Evolutionary conservation across 371 early-diverging fungal species (phyloP), one percentile per base, ranked within the genome.

Genomic region (Batkoa obscura): DNA sequence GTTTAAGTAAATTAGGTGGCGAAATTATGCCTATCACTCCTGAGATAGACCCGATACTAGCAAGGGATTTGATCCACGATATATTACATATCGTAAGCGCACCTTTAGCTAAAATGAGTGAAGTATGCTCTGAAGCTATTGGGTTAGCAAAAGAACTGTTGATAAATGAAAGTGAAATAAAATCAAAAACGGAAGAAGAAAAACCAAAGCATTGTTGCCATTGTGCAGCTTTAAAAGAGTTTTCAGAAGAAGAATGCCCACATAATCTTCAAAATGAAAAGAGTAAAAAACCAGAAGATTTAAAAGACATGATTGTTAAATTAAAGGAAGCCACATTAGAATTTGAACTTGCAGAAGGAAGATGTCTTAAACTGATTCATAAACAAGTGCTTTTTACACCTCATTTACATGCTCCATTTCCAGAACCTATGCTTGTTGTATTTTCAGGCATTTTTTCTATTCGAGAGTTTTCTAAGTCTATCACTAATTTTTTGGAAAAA

Each of bases 391-490:
- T 55, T 10, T 39, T 42, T 38, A 39, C 41, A 3, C n/a, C 41
- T 23, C 55, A 55, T 31, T 17, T 31, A 32, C 43, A 42, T 33
- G 3, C 55, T 8, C 43, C 55, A 15, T 55, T 31, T 33, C 55
- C 55, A 23, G 55, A 55, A 32, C 55, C 55, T 3, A 42, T 55
- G 43, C 41, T 55, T 13, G 33, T 55, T n/a, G 55, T 55, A 32
- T 55, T 55, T n/a, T 42, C 43, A 9, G 55, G 55, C 3, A 9
- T 55, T 3, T 55, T 55, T 33, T 35, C 55, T 2, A 8, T 55
- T 15, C 41, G 55, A 6, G 55, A 55, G 33, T 39, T 43, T 43
- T 42, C 55, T 42, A 42, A 23, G 30, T 42, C 41, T 23, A 15
- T 38, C 32, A 15, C 13, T 2, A 55, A 35, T 17, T 23, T 55